These are phyloP conservation scores for Erysimum pusillum DNA, from an alignment of 441 rosid species.

Conservation along the genomic window DNA sequence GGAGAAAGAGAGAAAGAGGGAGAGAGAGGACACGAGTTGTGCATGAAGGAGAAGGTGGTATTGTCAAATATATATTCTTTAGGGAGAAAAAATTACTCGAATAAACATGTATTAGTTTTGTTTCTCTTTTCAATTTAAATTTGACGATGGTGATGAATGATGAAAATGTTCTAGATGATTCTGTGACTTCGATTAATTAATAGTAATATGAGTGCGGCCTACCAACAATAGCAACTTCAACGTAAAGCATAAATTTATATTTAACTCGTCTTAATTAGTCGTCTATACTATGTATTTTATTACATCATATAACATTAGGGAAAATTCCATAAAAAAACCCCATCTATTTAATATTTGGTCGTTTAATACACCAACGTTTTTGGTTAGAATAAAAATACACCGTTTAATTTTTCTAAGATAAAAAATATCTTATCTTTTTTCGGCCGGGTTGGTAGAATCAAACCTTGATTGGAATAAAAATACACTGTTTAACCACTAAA, in stretches of 20 bases:
- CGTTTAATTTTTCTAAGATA: too few relatives aligned
- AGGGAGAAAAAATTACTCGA: background rate
- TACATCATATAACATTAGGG: background rate
- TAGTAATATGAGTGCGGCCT: background rate
- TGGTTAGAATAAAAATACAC: too few relatives aligned
- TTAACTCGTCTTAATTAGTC: constrained; percentile 9
- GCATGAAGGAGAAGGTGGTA: constrained; percentile 45
- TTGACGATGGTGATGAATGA: constrained; percentile 29
- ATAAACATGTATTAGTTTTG: constrained; percentile 21
- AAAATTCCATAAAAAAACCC: too few relatives aligned
- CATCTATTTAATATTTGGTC: too few relatives aligned
- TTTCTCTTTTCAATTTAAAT: background rate
- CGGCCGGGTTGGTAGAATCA: too few relatives aligned
- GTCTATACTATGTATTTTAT: background rate
- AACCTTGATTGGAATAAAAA: too few relatives aligned
- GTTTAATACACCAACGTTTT: too few relatives aligned
- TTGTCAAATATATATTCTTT: constrained; percentile 41
- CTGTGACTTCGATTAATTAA: constrained; percentile 15
- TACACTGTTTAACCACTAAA: too few relatives aligned
- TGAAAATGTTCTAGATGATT: constrained; percentile 28
- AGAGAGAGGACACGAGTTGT: constrained; percentile 39
- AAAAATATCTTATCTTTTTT: too few relatives aligned
- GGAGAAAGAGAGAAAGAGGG: constrained; percentile 27
- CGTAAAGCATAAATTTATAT: background rate
- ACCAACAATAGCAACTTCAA: constrained; percentile 2